Base-by-base conservation (phyloP, 2,329 filamentous ascomycete genomes). In the Pseudocercospora macadamiae region DNA sequence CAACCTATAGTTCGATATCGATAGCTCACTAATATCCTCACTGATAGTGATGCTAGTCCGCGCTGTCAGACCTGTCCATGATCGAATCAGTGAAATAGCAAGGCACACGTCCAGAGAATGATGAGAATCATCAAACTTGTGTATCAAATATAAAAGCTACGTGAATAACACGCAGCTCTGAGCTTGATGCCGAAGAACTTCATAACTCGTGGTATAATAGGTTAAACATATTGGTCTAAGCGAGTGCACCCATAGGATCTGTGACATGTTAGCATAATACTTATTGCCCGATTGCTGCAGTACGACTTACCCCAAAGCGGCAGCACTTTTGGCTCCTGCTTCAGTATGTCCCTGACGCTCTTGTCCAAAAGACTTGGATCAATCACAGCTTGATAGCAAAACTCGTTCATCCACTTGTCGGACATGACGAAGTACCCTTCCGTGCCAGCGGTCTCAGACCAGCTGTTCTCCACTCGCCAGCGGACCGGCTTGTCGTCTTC, bases 371-470 rank as follows among this genome's bases (percentile, higher is more conserved):
- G 73, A 4, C 80, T 82, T 0, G 88, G 87, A 71, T 96, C 90
- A 4, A 96, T 86, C 12, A 96, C 91, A 6, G 89, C 90, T 79
- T 96, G 91, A 71, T 93, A 96, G 42, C 89, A 86, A 76, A 92
- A 96, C 63, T 82, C 76, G 60, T 81, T 79, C 76, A 82, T 80
- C 80, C 80, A 83, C 18, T 79, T 79, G 75, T 96, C 91, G 60
- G 82, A 89, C 91, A 96, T 96, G 62, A 96, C 89, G 71, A 95
- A 95, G 83, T 90, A 96, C 0, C 92, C 92, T 66, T 91, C 86
- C 10, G 87, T 70, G 0, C 92, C 92, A 0, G 82, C 83, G 0
- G 70, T 77, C 37, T 85, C 81, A 10, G 89, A 90, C 91, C 91
- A 96, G 56, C 85, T 89, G 72, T 96, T 96, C 81, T 96, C 89